Conservation (phyloP, 768 basidiomycete genomes). For the Favolaschia claudopus region DNA sequence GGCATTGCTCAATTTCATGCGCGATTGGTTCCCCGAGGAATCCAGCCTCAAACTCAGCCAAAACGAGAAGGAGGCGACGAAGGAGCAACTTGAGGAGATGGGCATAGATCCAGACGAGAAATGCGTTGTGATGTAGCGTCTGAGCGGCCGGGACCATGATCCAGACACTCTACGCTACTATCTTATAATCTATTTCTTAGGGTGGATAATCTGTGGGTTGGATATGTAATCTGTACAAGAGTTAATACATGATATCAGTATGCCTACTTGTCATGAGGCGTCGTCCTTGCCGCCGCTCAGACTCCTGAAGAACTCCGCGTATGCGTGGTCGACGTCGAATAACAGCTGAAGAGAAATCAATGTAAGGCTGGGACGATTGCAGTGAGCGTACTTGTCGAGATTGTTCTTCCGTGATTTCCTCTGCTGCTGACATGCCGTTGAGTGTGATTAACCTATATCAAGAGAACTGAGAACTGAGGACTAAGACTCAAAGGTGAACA, state of each 20-base stretch:
- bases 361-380: not conserved
- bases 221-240: not conserved
- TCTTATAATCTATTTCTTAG: slow-evolving; percentile 12
- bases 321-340: slow-evolving; percentile 98
- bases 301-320: slow-evolving; percentile 91
- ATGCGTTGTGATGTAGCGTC: slow-evolving; percentile 52
- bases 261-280: slow-evolving; percentile 26
- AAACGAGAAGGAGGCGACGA: slow-evolving; percentile 77
- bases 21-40: slow-evolving; percentile 92
- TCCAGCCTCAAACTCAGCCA: slow-evolving; percentile 73
- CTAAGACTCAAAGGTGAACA: slow-evolving; percentile 30
- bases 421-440: slow-evolving; percentile 96
- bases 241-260: slow-evolving; percentile 4
- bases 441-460: slow-evolving; percentile 86
- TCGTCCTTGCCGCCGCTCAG: slow-evolving; percentile 55
- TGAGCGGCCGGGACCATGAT: too few species aligned
- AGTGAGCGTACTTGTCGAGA: slow-evolving; percentile 75
- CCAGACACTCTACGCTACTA: too few species aligned
- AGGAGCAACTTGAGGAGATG: slow-evolving; percentile 72
- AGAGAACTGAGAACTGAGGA: not conserved
- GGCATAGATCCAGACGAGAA: slow-evolving; percentile 58
- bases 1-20: slow-evolving; percentile 85
- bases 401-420: slow-evolving; percentile 95
- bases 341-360: slow-evolving; percentile 61
- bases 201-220: too few species aligned